Evolutionary conservation across 345 rosid species (phyloP).

Genomic region (Populus ilicifolia): DNA sequence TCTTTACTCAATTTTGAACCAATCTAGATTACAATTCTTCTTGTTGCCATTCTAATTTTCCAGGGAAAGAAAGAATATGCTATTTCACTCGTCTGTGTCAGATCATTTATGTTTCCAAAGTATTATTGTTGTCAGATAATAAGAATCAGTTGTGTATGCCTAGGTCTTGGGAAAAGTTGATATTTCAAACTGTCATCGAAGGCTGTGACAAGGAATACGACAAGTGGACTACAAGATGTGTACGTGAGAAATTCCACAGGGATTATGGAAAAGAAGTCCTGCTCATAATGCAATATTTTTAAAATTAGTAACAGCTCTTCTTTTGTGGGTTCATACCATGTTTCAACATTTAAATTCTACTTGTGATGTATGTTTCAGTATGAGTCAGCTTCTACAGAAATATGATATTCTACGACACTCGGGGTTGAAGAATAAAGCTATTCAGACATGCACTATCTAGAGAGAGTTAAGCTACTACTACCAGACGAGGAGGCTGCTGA

Average conservation of each 20-base stretch:
- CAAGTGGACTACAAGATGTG: too few relatives aligned
- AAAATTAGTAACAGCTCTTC: background rate
- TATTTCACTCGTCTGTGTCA: background rate
- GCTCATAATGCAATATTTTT: background rate
- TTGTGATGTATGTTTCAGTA: background rate
- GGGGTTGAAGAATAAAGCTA: conserved; percentile 3
- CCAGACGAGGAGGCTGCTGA: background rate
- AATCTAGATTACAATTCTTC: background rate
- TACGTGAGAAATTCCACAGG: background rate
- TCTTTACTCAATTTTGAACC: background rate
- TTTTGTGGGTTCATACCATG: background rate
- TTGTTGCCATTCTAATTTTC: background rate
- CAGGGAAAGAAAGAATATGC: background rate
- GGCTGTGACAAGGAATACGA: background rate
- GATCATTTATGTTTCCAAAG: background rate
- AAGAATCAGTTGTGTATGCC: background rate
- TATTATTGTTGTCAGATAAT: background rate
- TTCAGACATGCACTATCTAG: background rate
- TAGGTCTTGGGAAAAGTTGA: background rate
- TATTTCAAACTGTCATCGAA: background rate
- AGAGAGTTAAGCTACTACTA: background rate
- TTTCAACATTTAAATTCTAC: background rate
- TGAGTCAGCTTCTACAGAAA: background rate
- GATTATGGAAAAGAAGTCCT: background rate
- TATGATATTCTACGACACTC: background rate